A percentile compares a stretch with the other conserved stretches of the same genome.
Evolutionary conservation across 2,329 filamentous ascomycete species (phyloP).

Genomic region (Trichoderma sp.): DNA sequence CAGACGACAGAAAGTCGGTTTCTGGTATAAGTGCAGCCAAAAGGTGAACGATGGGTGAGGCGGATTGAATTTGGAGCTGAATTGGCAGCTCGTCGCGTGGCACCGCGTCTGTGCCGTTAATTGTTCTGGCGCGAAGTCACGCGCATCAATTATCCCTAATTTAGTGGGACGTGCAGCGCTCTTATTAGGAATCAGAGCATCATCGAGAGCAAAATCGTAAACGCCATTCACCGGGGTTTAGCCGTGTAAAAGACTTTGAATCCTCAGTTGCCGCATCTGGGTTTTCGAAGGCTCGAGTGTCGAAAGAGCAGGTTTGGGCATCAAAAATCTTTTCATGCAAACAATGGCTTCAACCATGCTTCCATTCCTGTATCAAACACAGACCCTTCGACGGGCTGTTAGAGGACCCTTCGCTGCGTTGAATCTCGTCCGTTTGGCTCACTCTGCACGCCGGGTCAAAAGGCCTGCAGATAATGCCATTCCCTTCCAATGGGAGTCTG

Average conservation of each 20-base stretch:
- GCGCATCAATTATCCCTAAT: constrained; percentile 23
- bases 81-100: neutral
- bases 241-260: neutral
- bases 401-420: constrained; percentile 30
- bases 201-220: neutral
- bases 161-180: neutral
- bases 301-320: neutral
- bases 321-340: neutral
- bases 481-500: constrained; percentile 52
- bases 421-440: constrained; percentile 27
- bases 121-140: constrained; percentile 37
- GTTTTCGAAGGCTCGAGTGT: neutral
- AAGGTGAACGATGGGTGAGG: constrained; percentile 5
- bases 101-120: constrained; percentile 28
- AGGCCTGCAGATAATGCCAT: constrained; percentile 42
- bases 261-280: neutral
- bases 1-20: neutral
- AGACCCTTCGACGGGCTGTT: constrained; percentile 49
- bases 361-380: constrained; percentile 73
- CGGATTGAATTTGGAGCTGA: neutral
- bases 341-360: constrained; percentile 53
- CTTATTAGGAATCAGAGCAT: neutral
- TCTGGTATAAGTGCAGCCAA: neutral
- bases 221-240: neutral
- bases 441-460: constrained; percentile 22